phyloP scores from a whole-genome alignment of 2,329 filamentous ascomycete species.

The Aspergillus fischeri region DNA sequence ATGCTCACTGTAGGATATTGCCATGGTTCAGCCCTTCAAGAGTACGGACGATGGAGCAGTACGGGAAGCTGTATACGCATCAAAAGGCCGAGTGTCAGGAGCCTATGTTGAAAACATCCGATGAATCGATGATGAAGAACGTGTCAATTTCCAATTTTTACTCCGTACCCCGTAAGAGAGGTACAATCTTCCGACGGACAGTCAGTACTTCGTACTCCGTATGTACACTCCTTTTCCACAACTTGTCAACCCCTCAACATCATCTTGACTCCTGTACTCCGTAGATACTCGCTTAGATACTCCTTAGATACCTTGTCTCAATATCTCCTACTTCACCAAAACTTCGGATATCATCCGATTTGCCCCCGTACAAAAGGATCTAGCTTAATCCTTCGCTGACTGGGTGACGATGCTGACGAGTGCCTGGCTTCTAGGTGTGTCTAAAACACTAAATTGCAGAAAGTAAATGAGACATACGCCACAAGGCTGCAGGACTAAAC shows the following conservation, averaged over 20 bases:
- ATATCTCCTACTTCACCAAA: neutral
- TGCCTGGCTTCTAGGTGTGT: neutral
- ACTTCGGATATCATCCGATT: constrained; percentile 5
- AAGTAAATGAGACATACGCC: neutral
- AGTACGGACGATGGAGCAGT: neutral
- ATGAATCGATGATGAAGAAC: too few relatives aligned
- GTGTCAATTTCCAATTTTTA: neutral
- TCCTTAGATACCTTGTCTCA: neutral
- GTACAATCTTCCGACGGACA: neutral
- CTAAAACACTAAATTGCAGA: neutral
- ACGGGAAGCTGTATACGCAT: too few relatives aligned
- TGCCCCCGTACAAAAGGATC: neutral
- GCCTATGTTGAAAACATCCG: too few relatives aligned
- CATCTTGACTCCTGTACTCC: neutral
- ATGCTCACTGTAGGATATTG: too few relatives aligned
- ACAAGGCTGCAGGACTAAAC: neutral
- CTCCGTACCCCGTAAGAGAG: too few relatives aligned
- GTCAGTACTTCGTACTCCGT: too few relatives aligned
- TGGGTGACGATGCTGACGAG: neutral
- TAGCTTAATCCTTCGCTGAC: neutral
- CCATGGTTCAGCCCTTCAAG: neutral
- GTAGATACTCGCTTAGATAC: neutral
- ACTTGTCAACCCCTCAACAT: neutral
- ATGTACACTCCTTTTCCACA: too few relatives aligned
- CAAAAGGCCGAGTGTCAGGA: too few relatives aligned